Percentiles rank a stretch among this genome's conserved stretches.
phyloP scores from a whole-genome alignment of 2,329 filamentous ascomycete genomes.

The Fusarium subtropicale region DNA sequence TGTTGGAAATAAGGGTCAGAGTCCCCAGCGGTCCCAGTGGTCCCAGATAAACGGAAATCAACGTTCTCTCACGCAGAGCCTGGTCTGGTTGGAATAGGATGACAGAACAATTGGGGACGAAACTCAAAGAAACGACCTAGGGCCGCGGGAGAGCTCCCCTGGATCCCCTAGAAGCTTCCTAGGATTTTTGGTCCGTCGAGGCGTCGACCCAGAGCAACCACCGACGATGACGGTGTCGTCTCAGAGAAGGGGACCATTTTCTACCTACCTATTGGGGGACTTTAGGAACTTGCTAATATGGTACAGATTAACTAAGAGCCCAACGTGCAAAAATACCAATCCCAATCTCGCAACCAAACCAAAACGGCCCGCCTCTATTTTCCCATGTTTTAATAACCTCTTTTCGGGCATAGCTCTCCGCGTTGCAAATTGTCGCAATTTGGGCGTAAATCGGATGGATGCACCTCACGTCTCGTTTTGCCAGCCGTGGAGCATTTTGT shows the following conservation, averaged over 20 bases:
- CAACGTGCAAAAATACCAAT: slow-evolving; percentile 4
- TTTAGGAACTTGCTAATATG: slow-evolving; percentile 14
- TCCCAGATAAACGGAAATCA: slow-evolving; percentile 36
- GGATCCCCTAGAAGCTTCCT: slow-evolving; percentile 36
- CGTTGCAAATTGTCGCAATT: slow-evolving; percentile 39
- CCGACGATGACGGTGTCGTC: slow-evolving; percentile 30
- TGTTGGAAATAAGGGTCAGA: slow-evolving; percentile 27
- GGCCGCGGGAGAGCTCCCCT: slow-evolving; percentile 37
- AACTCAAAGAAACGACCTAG: slow-evolving; percentile 34
- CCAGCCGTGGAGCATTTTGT: slow-evolving; percentile 21
- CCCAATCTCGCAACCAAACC: slow-evolving; percentile 36
- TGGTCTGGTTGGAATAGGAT: slow-evolving; percentile 25
- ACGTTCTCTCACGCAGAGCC: slow-evolving; percentile 23
- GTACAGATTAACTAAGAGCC: slow-evolving; percentile 24
- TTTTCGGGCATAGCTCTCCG: slow-evolving; percentile 34
- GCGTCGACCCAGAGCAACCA: slow-evolving; percentile 1
- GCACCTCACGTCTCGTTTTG: slow-evolving; percentile 10
- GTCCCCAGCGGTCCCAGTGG: slow-evolving; percentile 34
- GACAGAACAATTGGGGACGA: slow-evolving; percentile 39
- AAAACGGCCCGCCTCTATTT: slow-evolving; percentile 22
- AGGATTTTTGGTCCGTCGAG: slow-evolving; percentile 12
- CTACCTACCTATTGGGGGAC: slow-evolving; percentile 16
- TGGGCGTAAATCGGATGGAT: slow-evolving; percentile 13
- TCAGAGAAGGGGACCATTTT: slow-evolving; percentile 22
- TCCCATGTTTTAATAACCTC: slow-evolving; percentile 26